Evolutionary conservation across 2,329 filamentous ascomycete genomes (phyloP).

Genomic region (Ascochyta clinopodiicola): DNA sequence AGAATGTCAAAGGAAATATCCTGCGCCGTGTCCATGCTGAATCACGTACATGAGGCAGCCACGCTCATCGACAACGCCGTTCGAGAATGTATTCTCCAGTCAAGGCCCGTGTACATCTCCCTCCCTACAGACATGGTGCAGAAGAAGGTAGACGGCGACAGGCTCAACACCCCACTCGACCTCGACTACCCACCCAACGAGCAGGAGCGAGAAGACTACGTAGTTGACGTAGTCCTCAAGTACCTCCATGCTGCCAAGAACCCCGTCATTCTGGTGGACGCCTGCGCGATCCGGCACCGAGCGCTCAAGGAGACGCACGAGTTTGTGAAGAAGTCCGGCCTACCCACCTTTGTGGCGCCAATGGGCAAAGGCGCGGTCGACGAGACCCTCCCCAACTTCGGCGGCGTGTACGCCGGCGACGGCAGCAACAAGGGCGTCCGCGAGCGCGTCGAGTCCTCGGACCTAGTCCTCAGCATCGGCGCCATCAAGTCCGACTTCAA

Average conservation of each 20-base stretch:
- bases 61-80: constrained; percentile 79
- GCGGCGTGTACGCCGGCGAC: constrained; percentile 84
- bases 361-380: constrained; percentile 89
- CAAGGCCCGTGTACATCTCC: constrained; percentile 82
- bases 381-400: constrained; percentile 76
- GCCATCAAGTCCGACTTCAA: constrained; percentile 80
- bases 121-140: constrained; percentile 82
- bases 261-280: constrained; percentile 82
- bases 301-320: constrained; percentile 75
- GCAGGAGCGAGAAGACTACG: constrained; percentile 75
- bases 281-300: constrained; percentile 79
- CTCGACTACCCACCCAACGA: constrained; percentile 70
- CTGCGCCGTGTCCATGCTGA: constrained; percentile 73
- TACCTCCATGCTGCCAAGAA: constrained; percentile 75
- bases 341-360: constrained; percentile 86
- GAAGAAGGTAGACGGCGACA: constrained; percentile 75
- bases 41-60: constrained; percentile 72
- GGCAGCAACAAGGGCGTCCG: constrained; percentile 72
- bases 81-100: constrained; percentile 74
- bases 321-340: constrained; percentile 72
- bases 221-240: constrained; percentile 79
- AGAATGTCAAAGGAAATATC: constrained; percentile 78
- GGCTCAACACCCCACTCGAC: constrained; percentile 74
- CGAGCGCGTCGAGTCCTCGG: constrained; percentile 69
- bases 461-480: constrained; percentile 74